Percentiles rank a stretch among this genome's conserved stretches.
Conservation (phyloP, 768 basidiomycete species). For the Kwoniella newhampshirensis region DNA sequence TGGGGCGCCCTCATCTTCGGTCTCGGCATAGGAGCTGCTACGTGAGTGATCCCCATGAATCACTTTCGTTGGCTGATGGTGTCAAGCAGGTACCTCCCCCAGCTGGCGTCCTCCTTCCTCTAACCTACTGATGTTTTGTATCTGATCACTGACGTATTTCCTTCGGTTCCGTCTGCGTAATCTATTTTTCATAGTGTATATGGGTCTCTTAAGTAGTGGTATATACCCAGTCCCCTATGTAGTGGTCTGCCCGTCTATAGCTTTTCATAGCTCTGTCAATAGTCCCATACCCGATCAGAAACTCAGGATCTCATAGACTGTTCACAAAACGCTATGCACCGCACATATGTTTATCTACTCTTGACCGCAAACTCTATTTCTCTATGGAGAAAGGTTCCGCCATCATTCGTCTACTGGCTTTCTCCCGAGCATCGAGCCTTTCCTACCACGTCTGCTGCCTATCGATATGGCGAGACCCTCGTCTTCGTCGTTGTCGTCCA, state of each 20-base stretch:
- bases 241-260: not conserved
- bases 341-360: too few relatives aligned
- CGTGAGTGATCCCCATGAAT: conserved; percentile 23
- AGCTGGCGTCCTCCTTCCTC: conserved; percentile 13
- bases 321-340: not conserved
- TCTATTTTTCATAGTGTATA: not conserved
- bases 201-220: not conserved
- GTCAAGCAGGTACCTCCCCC: conserved; percentile 14
- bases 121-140: conserved; percentile 4
- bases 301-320: not conserved
- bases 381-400: not conserved
- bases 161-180: not conserved
- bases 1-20: conserved; percentile 86
- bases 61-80: not conserved
- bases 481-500: conserved; percentile 35
- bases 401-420: not conserved
- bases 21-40: conserved; percentile 72
- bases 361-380: too few relatives aligned
- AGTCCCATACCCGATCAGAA: not conserved
- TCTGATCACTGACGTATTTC: not conserved
- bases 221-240: not conserved
- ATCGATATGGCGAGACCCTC: conserved; percentile 45
- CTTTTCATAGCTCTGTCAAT: not conserved
- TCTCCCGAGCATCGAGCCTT: conserved; percentile 13
- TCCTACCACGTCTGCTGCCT: conserved; percentile 23